Evolutionary conservation across 306 rosid species (phyloP).

Genomic region (Quercus parvula): DNA sequence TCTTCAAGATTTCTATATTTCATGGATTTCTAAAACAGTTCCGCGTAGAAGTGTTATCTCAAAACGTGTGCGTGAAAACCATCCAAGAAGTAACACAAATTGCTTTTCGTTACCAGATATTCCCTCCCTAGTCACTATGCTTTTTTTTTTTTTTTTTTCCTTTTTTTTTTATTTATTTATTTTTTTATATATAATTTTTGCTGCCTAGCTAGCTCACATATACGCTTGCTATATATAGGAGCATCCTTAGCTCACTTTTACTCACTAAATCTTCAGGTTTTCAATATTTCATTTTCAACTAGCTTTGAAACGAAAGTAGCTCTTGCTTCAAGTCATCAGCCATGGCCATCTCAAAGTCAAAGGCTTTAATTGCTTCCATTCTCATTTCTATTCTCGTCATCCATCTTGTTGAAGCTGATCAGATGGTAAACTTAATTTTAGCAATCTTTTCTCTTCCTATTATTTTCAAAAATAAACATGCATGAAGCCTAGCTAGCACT

Average conservation of each 20-base stretch:
- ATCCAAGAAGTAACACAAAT: not conserved
- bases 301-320: not conserved
- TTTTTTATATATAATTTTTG: too few species aligned
- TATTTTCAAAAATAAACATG: not conserved
- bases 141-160: too few species aligned
- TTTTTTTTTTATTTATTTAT: not conserved
- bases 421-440: constrained; percentile 8
- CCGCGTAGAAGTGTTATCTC: too few species aligned
- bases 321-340: not conserved
- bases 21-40: too few species aligned
- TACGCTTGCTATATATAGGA: constrained; percentile 46
- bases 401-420: constrained; percentile 22
- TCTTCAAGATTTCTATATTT: too few species aligned
- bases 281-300: not conserved
- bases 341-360: not conserved
- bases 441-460: not conserved
- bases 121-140: not conserved
- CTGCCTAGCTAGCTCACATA: not conserved
- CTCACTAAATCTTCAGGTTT: constrained; percentile 3
- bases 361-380: constrained; percentile 1
- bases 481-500: not conserved
- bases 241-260: constrained; percentile 15
- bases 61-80: not conserved
- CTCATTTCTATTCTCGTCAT: constrained; percentile 32
- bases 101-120: constrained; percentile 10